These are phyloP conservation scores for Mycena albidolilacea DNA, from an alignment of 768 basidiomycete species.

Conservation along the genomic window DNA sequence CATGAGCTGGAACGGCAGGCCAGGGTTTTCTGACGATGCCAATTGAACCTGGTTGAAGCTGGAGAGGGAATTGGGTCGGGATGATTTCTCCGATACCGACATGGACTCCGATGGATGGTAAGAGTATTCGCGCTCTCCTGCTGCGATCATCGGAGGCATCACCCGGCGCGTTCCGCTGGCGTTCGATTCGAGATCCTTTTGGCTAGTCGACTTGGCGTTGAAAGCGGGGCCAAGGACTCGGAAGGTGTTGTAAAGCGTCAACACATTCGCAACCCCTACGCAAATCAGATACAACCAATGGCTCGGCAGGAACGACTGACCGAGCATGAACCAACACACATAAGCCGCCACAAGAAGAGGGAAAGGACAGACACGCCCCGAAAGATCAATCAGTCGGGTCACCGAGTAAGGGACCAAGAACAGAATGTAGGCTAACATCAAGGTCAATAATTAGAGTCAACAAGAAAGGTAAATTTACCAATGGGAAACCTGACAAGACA, in stretches of 20 bases:
- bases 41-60: conserved; percentile 37
- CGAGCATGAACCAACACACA: conserved; percentile 67
- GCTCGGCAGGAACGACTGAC: conserved; percentile 51
- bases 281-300: conserved; percentile 22
- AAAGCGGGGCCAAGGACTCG: conserved; percentile 71
- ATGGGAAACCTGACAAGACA: conserved; percentile 66
- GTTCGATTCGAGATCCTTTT: conserved; percentile 43
- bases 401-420: conserved; percentile 74
- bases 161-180: background rate
- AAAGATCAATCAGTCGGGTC: conserved; percentile 61
- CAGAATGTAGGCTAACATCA: conserved; percentile 67
- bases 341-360: conserved; percentile 64
- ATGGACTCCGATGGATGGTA: conserved; percentile 26
- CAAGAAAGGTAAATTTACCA: conserved; percentile 54
- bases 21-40: conserved; percentile 26
- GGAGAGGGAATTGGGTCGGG: conserved; percentile 33
- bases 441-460: conserved; percentile 20
- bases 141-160: conserved; percentile 40
- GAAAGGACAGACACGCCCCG: conserved; percentile 64
- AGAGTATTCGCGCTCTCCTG: conserved; percentile 24
- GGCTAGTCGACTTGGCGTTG: conserved; percentile 48
- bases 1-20: conserved; percentile 23
- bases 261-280: conserved; percentile 74
- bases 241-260: conserved; percentile 79
- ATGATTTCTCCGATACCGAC: conserved; percentile 38